Evolutionary conservation across 441 rosid genomes (phyloP).

Genomic region (Jatropha multifida): DNA sequence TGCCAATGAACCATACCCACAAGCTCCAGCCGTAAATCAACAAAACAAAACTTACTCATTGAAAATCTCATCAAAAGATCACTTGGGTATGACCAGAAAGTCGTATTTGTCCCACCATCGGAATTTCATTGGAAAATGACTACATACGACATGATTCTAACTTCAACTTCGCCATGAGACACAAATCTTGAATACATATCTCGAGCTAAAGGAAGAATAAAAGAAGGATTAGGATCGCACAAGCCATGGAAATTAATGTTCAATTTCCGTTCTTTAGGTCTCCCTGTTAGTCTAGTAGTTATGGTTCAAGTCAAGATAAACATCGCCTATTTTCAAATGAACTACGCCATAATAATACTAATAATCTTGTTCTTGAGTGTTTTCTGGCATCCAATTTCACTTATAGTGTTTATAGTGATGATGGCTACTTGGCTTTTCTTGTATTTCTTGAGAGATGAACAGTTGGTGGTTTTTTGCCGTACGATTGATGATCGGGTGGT

Average conservation of each 20-base stretch:
- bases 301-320: conserved; percentile 36
- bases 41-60: conserved; percentile 30
- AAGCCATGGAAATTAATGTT: conserved; percentile 55
- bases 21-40: conserved; percentile 68
- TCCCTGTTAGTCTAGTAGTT: conserved; percentile 35
- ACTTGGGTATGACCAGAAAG: conserved; percentile 18
- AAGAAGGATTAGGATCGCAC: conserved; percentile 44
- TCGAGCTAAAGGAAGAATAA: conserved; percentile 63
- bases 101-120: not conserved
- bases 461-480: conserved; percentile 35
- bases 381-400: conserved; percentile 58
- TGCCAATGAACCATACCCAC: conserved; percentile 84
- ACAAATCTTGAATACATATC: conserved; percentile 43
- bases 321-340: conserved; percentile 47
- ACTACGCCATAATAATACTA: conserved; percentile 47
- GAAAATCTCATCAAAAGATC: conserved; percentile 19
- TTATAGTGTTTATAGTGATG: conserved; percentile 51
- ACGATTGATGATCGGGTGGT: conserved; percentile 51
- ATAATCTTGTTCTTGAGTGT: conserved; percentile 53
- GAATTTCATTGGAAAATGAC: conserved; percentile 41
- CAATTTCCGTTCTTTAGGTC: conserved; percentile 29
- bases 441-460: conserved; percentile 56
- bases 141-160: conserved; percentile 72
- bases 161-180: conserved; percentile 46
- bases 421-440: conserved; percentile 52